Evolutionary conservation across 129 eudicot species (phyloP).

Genomic region (Flaveria brownii): DNA sequence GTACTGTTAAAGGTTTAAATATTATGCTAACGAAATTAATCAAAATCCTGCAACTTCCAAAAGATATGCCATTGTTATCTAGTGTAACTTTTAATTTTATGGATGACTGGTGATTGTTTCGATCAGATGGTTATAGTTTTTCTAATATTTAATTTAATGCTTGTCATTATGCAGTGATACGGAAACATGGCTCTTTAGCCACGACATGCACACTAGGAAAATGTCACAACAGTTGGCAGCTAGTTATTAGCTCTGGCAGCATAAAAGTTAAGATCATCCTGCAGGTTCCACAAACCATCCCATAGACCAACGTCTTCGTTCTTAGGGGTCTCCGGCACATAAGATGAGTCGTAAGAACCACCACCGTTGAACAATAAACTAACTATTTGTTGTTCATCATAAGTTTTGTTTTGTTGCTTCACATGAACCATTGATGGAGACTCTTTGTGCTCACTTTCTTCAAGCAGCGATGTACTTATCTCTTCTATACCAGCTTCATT

Average conservation of each 20-base stretch:
- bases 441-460: conserved; percentile 41
- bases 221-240: neutral
- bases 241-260: conserved; percentile 28
- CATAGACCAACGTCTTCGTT: conserved; percentile 50
- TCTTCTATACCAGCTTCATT: conserved; percentile 39
- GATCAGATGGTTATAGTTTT: neutral
- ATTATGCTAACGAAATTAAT: neutral
- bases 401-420: conserved; percentile 37
- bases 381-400: conserved; percentile 34
- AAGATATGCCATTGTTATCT: neutral
- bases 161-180: neutral
- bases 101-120: conserved; percentile 2
- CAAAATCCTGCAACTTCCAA: neutral
- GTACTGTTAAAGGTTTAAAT: neutral
- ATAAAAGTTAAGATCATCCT: conserved; percentile 42
- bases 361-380: conserved; percentile 30
- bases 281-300: conserved; percentile 67
- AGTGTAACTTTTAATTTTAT: neutral
- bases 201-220: neutral
- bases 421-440: conserved; percentile 13
- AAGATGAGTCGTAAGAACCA: conserved; percentile 22
- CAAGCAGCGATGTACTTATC: conserved; percentile 42
- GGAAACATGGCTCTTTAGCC: conserved; percentile 3
- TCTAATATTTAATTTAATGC: neutral
- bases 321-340: conserved; percentile 35